Evolutionary conservation across 306 rosid genomes (phyloP).

Genomic region (Quercus rubra): DNA sequence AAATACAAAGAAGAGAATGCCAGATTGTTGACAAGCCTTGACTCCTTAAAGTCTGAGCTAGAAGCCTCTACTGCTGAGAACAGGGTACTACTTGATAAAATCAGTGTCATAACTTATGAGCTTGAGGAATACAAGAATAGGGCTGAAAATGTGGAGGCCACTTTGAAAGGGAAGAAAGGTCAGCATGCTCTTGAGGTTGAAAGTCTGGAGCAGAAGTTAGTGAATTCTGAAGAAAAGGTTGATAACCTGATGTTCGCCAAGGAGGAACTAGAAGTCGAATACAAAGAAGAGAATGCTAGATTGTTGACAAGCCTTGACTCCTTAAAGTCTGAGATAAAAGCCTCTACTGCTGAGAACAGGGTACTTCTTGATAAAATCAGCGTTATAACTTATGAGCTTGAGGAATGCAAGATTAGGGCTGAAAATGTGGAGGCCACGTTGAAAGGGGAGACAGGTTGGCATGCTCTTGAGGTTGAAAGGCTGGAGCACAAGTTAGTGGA

Average conservation of each 20-base stretch:
- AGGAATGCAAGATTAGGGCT: constrained; percentile 42
- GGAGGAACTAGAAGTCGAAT: constrained; percentile 65
- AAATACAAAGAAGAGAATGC: constrained; percentile 58
- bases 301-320: constrained; percentile 51
- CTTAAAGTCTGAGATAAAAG: constrained; percentile 57
- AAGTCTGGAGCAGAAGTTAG: constrained; percentile 56
- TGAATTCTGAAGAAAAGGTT: constrained; percentile 48
- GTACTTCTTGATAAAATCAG: constrained; percentile 50
- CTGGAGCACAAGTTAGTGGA: constrained; percentile 52
- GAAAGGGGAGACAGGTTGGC: constrained; percentile 27
- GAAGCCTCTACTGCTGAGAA: constrained; percentile 49
- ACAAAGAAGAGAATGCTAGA: constrained; percentile 59
- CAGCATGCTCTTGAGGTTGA: constrained; percentile 53
- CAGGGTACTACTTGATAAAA: constrained; percentile 48
- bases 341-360: constrained; percentile 44
- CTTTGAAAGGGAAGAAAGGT: constrained; percentile 27
- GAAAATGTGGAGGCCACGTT: constrained; percentile 33
- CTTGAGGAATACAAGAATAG: constrained; percentile 43
- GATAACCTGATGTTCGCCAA: constrained; percentile 59
- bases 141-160: constrained; percentile 37
- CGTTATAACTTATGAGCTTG: constrained; percentile 35
- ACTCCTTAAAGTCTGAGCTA: constrained; percentile 53
- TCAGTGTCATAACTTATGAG: constrained; percentile 37
- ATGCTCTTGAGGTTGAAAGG: constrained; percentile 56
- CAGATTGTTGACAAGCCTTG: constrained; percentile 49